Conservation (phyloP, 2,329 filamentous ascomycete species). For the Colletotrichum zoysiae region DNA sequence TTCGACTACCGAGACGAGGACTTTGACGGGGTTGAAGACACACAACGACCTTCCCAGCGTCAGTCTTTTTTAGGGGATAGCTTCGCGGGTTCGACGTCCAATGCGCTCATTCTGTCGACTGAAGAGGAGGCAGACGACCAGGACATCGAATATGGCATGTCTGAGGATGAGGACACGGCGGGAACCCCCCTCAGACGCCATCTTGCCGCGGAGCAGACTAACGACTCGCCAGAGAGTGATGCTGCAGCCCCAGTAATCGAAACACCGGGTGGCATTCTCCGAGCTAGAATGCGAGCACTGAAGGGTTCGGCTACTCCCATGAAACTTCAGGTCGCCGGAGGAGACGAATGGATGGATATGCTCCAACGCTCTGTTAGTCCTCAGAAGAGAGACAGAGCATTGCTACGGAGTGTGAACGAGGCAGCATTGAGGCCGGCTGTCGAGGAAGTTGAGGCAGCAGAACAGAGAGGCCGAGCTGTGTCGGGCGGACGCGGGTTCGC, state of each 20-base stretch:
- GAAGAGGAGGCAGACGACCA: constrained; percentile 71
- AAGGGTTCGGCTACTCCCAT: constrained; percentile 71
- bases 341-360: constrained; percentile 93
- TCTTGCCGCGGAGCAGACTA: constrained; percentile 80
- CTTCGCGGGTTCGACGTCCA: constrained; percentile 84
- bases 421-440: constrained; percentile 47
- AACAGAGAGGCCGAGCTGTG: constrained; percentile 50
- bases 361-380: constrained; percentile 94
- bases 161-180: constrained; percentile 79
- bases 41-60: constrained; percentile 56
- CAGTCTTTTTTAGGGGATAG: constrained; percentile 94
- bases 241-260: constrained; percentile 59
- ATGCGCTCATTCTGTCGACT: constrained; percentile 69
- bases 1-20: constrained; percentile 75
- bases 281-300: constrained; percentile 73
- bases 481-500: constrained; percentile 76
- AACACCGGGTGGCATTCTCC: constrained; percentile 72
- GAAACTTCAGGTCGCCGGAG: constrained; percentile 72
- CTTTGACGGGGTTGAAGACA: constrained; percentile 58
- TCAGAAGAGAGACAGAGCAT: constrained; percentile 87
- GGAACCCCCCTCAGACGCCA: constrained; percentile 80
- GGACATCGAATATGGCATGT: constrained; percentile 83
- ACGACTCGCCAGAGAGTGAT: constrained; percentile 64
- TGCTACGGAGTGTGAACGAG: constrained; percentile 73
- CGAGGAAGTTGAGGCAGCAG: constrained; percentile 52